These are phyloP conservation scores for Metschnikowia koreensis DNA, from an alignment of 805 yeast genomes.

Conservation along the genomic window DNA sequence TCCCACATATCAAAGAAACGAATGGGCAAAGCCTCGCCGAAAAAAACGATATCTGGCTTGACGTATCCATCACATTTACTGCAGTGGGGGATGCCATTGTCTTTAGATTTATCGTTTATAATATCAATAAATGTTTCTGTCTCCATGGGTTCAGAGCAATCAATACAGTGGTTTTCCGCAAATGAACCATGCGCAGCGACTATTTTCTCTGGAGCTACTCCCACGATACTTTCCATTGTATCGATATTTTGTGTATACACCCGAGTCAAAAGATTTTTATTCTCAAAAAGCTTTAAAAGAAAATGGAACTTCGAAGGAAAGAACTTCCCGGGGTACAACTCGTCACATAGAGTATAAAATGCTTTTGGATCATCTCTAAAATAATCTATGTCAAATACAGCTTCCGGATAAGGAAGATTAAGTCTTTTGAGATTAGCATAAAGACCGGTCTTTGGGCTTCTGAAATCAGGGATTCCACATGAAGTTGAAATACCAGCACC, in stretches of 20 bases:
- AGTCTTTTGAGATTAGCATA: constrained; percentile 75
- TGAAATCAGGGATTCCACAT: constrained; percentile 94
- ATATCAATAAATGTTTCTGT: constrained; percentile 42
- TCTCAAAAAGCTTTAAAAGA: constrained; percentile 65
- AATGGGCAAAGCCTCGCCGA: constrained; percentile 82
- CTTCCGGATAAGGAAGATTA: constrained; percentile 88
- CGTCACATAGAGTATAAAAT: constrained; percentile 79
- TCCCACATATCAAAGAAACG: constrained; percentile 72
- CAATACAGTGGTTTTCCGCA: constrained; percentile 78
- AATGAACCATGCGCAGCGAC: constrained; percentile 97
- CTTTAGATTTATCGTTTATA: constrained; percentile 30
- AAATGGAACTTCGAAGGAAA: constrained; percentile 80
- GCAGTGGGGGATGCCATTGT: constrained; percentile 55
- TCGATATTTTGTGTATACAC: constrained; percentile 93
- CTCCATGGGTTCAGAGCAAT: constrained; percentile 59
- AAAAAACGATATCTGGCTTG: constrained; percentile 92
- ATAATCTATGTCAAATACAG: constrained; percentile 88
- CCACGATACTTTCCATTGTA: constrained; percentile 84
- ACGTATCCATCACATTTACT: constrained; percentile 67
- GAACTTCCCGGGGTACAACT: constrained; percentile 84
- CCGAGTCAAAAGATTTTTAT: constrained; percentile 58
- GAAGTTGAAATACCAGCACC: constrained; percentile 96
- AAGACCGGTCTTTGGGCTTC: constrained; percentile 87
- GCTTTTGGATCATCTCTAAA: constrained; percentile 76
- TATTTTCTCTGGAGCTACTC: constrained; percentile 58